Evolutionary conservation across 2,329 filamentous ascomycete species (phyloP), one percentile per base, ranked within the genome.

Genomic region (Fusarium phyllophilum): DNA sequence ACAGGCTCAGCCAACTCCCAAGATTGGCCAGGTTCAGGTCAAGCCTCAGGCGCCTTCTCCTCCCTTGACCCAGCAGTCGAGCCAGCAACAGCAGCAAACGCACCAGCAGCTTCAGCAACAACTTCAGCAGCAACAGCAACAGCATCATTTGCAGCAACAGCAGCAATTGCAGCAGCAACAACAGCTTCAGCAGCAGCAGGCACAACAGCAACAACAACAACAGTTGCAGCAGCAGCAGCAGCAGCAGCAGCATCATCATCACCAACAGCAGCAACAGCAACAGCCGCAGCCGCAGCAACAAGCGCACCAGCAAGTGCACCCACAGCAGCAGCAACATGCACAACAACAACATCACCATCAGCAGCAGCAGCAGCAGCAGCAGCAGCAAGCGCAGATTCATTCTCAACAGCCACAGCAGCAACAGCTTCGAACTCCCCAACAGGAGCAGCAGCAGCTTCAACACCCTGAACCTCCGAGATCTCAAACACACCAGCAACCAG

Each of bases 281-380:
- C 79, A 81, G 44, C 78, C 76, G 22, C 58, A 58, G 41, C 55
- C 51, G 20, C 80, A 79, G 17, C 80, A 78, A 20, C 77, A 78
- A 26, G 77, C 78, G 24, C 78, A 79, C 8, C 81, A 81, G 26
- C 82, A 82, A 44, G 80, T 81, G 15, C 82, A 82, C 24, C 80
- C 78, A 7, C 76, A 78, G 42, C 76, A 78, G 26, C 76, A 77
- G 10, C 76, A 77, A 24, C 78, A 80, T 34, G 76, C 78, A n/a
- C 78, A 80, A 6, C 81, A 78, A 9, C 77, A 78, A 10, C 81
- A 82, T 34, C 76, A 77, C 5, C 77, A 80, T 6, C 63, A 66
- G 3, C 78, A 79, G 6, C 62, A 68, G 24, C 78, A 78, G 33
- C 76, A 78, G 42, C 78, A 79, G 6, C 62, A 68, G 24, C 78